Evolutionary conservation across 2,329 filamentous ascomycete species (phyloP).

Genomic region (Colletotrichum cuscutae): DNA sequence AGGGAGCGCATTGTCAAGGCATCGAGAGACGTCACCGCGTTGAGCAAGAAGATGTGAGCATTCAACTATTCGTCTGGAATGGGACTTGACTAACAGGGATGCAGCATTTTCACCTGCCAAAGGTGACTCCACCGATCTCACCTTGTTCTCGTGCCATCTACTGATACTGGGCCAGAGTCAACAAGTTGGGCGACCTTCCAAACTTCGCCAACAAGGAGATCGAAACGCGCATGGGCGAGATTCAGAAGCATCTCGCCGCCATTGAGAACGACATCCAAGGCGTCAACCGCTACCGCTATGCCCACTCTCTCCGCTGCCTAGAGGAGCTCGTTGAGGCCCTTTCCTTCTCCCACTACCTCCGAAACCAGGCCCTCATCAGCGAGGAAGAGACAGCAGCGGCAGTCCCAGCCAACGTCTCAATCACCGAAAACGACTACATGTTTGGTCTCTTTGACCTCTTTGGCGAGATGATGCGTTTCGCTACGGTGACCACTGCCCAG

Average conservation of each 20-base stretch:
- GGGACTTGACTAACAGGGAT: not conserved
- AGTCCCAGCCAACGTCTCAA: slow-evolving; percentile 63
- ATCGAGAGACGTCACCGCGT: slow-evolving; percentile 89
- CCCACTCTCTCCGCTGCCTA: slow-evolving; percentile 81
- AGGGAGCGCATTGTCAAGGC: slow-evolving; percentile 91
- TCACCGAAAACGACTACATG: slow-evolving; percentile 87
- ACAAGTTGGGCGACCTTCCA: slow-evolving; percentile 33
- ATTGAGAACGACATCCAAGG: slow-evolving; percentile 80
- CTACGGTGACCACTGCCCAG: slow-evolving; percentile 87
- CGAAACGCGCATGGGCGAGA: slow-evolving; percentile 74
- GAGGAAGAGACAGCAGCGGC: slow-evolving; percentile 66
- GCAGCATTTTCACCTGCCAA: slow-evolving; percentile 52
- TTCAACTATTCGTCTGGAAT: fast-evolving
- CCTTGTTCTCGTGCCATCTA: not conserved
- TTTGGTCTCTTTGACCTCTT: slow-evolving; percentile 94
- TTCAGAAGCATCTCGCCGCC: slow-evolving; percentile 73
- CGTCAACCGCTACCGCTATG: slow-evolving; percentile 86
- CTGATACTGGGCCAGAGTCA: slow-evolving; percentile 24
- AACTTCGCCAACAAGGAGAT: slow-evolving; percentile 73
- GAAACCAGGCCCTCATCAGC: slow-evolving; percentile 78
- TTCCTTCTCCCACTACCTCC: slow-evolving; percentile 88
- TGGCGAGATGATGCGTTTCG: slow-evolving; percentile 97
- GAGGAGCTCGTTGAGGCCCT: slow-evolving; percentile 96
- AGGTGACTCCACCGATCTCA: slow-evolving; percentile 42
- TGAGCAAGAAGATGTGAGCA: slow-evolving; percentile 94